Conservation (phyloP, 2,329 filamentous ascomycete genomes). For the Cercospora nicotianae region DNA sequence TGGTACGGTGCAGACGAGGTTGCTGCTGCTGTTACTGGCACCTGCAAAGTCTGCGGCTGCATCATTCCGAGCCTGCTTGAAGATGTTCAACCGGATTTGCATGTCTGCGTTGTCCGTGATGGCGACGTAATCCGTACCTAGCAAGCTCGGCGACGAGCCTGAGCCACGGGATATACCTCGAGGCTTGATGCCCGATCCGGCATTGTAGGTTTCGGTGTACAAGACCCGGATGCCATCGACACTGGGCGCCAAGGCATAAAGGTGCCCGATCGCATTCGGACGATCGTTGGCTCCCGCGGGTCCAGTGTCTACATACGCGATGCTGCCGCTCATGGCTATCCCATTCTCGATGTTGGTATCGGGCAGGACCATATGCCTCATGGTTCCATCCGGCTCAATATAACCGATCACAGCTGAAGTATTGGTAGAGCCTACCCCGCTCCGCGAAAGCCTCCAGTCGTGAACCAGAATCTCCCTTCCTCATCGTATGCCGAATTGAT, state of each 20-base stretch:
- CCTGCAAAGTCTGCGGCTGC: too few species aligned
- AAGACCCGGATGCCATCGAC: background rate
- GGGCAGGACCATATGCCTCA: background rate
- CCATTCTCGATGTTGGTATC: background rate
- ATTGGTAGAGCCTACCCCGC: background rate
- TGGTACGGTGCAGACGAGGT: background rate
- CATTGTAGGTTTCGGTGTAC: background rate
- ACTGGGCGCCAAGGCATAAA: background rate
- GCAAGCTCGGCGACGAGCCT: background rate
- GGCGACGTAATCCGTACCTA: background rate
- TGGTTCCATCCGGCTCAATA: background rate
- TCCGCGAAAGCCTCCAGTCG: background rate
- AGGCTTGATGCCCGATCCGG: background rate
- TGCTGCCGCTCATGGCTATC: background rate
- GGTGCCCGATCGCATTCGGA: background rate
- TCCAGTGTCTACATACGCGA: background rate
- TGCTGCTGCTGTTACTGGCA: too few species aligned
- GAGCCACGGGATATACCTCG: background rate
- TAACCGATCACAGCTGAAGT: background rate
- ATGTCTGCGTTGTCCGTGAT: background rate
- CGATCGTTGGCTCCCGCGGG: background rate
- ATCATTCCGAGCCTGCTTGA: background rate
- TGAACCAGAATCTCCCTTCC: background rate
- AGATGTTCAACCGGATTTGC: background rate
- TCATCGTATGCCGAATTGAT: background rate